Conservation (phyloP, 768 basidiomycete species). For the Tricholoma sp. region DNA sequence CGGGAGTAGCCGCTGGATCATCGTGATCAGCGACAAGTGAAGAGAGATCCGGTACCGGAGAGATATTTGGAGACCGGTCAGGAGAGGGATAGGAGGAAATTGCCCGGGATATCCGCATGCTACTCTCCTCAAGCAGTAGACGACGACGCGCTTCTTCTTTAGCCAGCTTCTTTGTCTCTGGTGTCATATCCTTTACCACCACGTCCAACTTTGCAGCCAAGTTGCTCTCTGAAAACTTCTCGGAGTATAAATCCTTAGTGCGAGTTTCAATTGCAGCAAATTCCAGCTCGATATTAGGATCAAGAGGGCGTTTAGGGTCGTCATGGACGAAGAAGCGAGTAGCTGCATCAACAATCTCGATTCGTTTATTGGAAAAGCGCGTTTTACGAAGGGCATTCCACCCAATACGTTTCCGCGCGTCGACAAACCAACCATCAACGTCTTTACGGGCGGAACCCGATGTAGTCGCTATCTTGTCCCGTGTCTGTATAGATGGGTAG, state of each 20-base stretch:
- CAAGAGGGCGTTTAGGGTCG: conserved; percentile 16
- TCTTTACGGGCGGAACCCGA: conserved; percentile 23
- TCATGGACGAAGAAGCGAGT: conserved; percentile 24
- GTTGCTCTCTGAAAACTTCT: conserved; percentile 21
- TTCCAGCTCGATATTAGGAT: conserved; percentile 15
- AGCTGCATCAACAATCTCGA: conserved; percentile 35
- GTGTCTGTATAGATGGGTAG: conserved; percentile 36
- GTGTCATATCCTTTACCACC: conserved; percentile 24
- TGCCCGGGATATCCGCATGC: background rate
- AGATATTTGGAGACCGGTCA: conserved; percentile 10
- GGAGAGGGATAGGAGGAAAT: conserved; percentile 15
- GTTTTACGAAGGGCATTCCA: conserved; percentile 40
- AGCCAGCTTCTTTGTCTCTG: conserved; percentile 14
- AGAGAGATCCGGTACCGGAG: background rate
- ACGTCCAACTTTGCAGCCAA: conserved; percentile 24
- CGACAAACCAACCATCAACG: conserved; percentile 45
- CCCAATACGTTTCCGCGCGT: conserved; percentile 46
- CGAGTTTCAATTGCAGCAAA: conserved; percentile 19
- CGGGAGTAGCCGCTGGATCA: background rate
- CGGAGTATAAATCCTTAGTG: conserved; percentile 17
- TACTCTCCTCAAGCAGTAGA: background rate
- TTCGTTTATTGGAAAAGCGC: conserved; percentile 29
- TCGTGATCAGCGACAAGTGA: background rate
- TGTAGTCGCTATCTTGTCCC: conserved; percentile 21
- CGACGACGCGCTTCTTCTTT: conserved; percentile 7